Base-by-base conservation (phyloP, 257 asterid species). In the Gynochthodes officinalis region DNA sequence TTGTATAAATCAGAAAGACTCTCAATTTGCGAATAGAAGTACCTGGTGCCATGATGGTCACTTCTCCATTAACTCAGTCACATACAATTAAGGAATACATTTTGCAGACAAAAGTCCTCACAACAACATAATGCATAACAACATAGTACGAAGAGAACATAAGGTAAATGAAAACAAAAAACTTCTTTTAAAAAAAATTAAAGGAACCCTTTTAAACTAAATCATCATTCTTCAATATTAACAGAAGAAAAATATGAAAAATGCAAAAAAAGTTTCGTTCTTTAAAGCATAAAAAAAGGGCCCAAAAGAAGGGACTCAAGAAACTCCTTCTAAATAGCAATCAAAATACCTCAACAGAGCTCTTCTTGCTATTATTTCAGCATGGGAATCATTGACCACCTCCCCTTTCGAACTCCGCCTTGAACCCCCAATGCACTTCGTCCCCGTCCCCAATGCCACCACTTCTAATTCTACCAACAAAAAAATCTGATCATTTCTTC, bases 371-470 rank as follows among this genome's bases (percentile, higher is more conserved):
- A 92, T 83, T 46, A 92, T 83, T 85, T 92, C 98, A 70, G 99
- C 98, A 73, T 95, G 99, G 13, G 99, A 90, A 80, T 92, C 97
- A 77, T 92, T 92, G 21, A 92, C 90, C 49, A 89, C 95, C 58
- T 94, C 98, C 43, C 99, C 98, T 30, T 73, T 80, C 15, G 75
- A 80, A 70, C 87, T 87, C 84, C 90, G 84, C 73, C 89, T 84
- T 59, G 92, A 80, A 28, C 77, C 82, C 73, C 97, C 98, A 6
- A 92, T 72, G 82, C 99, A 95, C 77, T 95, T 91, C 43, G 99
- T 95, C 55, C 98, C 99, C 69, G 99, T 95, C 35, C 97, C 99
- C 84, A 95, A 23, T 19, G 98, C 88, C 81, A 89, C 86, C 75
- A 95, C 97, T 63, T 79, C 84, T 62, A 92, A 67, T 55, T 86